Conservation (phyloP, 176 grass and related monocot genomes). For the Otatea glauca region DNA sequence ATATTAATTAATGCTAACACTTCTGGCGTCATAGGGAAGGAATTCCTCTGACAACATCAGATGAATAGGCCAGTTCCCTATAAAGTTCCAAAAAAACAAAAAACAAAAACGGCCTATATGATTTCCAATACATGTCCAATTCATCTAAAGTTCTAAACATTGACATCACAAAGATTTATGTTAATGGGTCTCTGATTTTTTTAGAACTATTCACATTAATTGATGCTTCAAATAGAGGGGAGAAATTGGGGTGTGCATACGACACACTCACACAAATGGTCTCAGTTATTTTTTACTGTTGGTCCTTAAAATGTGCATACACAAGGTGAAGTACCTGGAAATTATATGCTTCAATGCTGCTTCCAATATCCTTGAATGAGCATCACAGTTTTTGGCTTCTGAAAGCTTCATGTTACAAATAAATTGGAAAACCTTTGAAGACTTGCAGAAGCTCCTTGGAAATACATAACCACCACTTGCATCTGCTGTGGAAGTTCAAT, state of each 20-base stretch:
- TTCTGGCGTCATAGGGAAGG: too few relatives aligned
- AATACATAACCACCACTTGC: not conserved
- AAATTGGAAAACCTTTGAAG: not conserved
- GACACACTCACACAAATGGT: not conserved
- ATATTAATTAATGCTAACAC: too few relatives aligned
- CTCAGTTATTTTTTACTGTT: not conserved
- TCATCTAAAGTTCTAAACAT: not conserved
- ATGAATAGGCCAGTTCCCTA: too few relatives aligned
- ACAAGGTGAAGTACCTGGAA: not conserved
- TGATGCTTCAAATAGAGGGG: not conserved
- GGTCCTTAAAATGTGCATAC: not conserved
- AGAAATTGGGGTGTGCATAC: not conserved
- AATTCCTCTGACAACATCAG: too few relatives aligned
- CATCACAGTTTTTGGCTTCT: not conserved
- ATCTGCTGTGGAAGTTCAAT: not conserved
- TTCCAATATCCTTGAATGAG: conserved; percentile 23
- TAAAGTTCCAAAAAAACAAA: too few relatives aligned
- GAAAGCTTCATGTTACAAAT: conserved; percentile 24
- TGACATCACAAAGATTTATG: not conserved
- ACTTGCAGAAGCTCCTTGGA: not conserved
- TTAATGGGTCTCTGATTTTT: not conserved
- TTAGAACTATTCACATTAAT: not conserved
- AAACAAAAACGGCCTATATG: too few relatives aligned
- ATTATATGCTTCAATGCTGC: not conserved
- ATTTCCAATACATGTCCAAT: too few relatives aligned